phyloP scores from a whole-genome alignment of 805 yeast genomes.

The Ogataea haglerorum region DNA sequence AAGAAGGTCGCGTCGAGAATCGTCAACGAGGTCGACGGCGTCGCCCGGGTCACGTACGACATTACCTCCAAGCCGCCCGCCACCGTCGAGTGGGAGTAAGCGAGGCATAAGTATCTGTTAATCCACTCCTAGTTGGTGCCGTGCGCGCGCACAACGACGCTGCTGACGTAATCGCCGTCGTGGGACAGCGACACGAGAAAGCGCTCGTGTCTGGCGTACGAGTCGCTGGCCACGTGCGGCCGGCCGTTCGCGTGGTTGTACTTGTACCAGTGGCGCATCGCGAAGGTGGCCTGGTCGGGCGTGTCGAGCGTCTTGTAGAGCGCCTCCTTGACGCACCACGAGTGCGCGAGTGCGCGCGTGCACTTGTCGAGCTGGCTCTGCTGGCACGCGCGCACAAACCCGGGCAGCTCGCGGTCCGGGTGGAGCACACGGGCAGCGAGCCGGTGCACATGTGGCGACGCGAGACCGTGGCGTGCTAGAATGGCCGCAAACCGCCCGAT shows the following conservation, averaged over 20 bases:
- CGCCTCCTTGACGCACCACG: constrained; percentile 79
- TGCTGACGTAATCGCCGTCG: constrained; percentile 57
- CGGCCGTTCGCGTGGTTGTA: constrained; percentile 35
- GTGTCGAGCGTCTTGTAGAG: constrained; percentile 55
- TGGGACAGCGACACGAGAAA: constrained; percentile 60
- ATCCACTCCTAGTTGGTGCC: background rate
- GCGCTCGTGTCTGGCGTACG: constrained; percentile 37
- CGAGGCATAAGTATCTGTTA: constrained; percentile 24
- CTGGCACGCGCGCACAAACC: constrained; percentile 22
- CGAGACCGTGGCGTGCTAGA: constrained; percentile 34
- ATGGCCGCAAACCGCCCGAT: constrained; percentile 45
- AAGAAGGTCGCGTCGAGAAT: constrained; percentile 93
- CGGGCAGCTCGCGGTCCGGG: constrained; percentile 38
- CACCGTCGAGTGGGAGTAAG: constrained; percentile 96
- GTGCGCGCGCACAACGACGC: constrained; percentile 43
- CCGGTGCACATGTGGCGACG: constrained; percentile 33
- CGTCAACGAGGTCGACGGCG: constrained; percentile 98
- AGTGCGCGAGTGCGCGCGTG: constrained; percentile 44
- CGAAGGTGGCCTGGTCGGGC: constrained; percentile 48
- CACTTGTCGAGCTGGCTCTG: constrained; percentile 26
- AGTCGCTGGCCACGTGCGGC: constrained; percentile 39
- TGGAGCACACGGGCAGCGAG: constrained; percentile 51
- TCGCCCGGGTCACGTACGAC: constrained; percentile 98
- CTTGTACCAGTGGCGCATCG: constrained; percentile 61
- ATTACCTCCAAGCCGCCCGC: constrained; percentile 99